These are phyloP conservation scores for Cokeromyces recurvatus DNA, from an alignment of 371 early-diverging fungal genomes.

Conservation along the genomic window DNA sequence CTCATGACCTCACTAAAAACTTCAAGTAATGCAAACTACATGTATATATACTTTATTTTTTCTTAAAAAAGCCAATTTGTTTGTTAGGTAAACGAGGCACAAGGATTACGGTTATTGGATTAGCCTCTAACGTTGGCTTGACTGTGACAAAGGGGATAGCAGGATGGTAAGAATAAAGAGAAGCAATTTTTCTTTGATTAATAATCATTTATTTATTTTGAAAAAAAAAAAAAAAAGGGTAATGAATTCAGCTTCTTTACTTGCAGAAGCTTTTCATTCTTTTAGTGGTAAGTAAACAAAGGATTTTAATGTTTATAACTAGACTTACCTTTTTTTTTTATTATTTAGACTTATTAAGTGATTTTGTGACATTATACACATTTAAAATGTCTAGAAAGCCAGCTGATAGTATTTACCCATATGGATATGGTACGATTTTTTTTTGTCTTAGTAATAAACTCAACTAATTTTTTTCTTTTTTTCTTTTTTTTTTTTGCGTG, in stretches of 20 bases:
- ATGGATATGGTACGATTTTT: slow-evolving; percentile 55
- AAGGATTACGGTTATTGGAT: slow-evolving; percentile 61
- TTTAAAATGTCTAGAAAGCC: slow-evolving; percentile 62
- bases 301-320: not conserved
- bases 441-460: too few relatives aligned
- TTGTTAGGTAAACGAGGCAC: slow-evolving; percentile 46
- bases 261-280: slow-evolving; percentile 70
- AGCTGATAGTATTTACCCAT: slow-evolving; percentile 56
- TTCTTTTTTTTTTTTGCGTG: not conserved
- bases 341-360: slow-evolving; percentile 55
- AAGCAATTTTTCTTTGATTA: not conserved
- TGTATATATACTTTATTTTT: not conserved
- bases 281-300: slow-evolving; percentile 42
- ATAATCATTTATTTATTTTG: too few relatives aligned
- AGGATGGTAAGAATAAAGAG: slow-evolving; percentile 42
- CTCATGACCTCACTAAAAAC: slow-evolving; percentile 12
- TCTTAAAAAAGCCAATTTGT: not conserved
- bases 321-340: not conserved
- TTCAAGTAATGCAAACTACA: slow-evolving; percentile 7
- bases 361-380: slow-evolving; percentile 66
- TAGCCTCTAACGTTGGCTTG: slow-evolving; percentile 59
- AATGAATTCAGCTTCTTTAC: slow-evolving; percentile 66
- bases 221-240: too few relatives aligned
- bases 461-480: too few relatives aligned
- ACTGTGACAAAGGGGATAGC: slow-evolving; percentile 64